Evolutionary conservation across 306 rosid species (phyloP), one percentile per base, ranked within the genome.

Genomic region (Leucaena leucocephala): DNA sequence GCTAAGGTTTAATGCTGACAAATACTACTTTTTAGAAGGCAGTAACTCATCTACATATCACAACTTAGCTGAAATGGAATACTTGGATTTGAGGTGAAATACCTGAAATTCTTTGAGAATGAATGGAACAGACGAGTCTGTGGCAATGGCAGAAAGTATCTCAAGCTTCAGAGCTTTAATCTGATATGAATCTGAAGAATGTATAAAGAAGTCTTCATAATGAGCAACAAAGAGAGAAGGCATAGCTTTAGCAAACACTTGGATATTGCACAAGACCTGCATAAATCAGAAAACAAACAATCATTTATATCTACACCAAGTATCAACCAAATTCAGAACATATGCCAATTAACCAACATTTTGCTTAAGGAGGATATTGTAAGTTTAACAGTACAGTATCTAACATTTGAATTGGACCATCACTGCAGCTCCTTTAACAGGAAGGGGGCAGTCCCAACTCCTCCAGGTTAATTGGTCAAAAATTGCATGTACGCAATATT

Each of bases 231-330:
- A 93, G 70, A 89, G 96, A 80, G 87, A 93, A 71, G 98, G 93
- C 88, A 90, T 86, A 68, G 99, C 96, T 87, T 91, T 93, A 57
- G 93, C 98, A 86, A 96, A 96, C 77, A 96, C 98, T 86, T 89
- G 97, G 87, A 96, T 89, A 86, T 93, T 93, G 90, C 92, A 91
- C 76, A 91, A 85, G 71, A 91, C 96, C 99, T 93, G 87, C 81
- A 89, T 27, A 82, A 68, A 72, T 68, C 84, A 84, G 78, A 49
- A 74, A 78, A 78, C 46, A 82, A 70, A 83, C 64, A 71, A 76
- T 49, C 78, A 82, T 68, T 81, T 59, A 75, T 64, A 58, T 66
- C 65, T 17, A 57, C 43, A 38, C 69, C 11, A 65, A 43, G 42
- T 40, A 61, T 61, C 38, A 72, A 54, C 76, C 67, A 78, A 87